Conservation (phyloP, 2,329 filamentous ascomycete species). For the Rhexocercosporidium sp. region DNA sequence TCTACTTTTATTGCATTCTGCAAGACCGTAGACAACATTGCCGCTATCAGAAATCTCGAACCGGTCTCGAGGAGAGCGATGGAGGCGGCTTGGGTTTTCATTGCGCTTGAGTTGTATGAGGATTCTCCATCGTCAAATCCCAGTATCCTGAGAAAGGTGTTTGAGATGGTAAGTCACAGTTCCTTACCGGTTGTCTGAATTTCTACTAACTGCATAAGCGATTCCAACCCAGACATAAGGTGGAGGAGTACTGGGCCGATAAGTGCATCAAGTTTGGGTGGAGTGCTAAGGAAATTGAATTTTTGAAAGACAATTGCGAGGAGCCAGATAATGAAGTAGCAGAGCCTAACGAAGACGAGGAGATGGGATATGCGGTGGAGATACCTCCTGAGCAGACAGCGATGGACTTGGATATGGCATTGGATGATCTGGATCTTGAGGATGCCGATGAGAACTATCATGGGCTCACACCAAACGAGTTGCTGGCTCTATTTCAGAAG, state of each 20-base stretch:
- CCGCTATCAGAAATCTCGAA: background rate
- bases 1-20: constrained; percentile 2
- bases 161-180: background rate
- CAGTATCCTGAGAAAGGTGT: background rate
- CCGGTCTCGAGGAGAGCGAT: constrained; percentile 2
- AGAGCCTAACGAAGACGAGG: background rate
- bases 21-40: background rate
- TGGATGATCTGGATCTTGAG: background rate
- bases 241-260: background rate
- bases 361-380: background rate
- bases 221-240: background rate
- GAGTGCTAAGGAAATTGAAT: background rate
- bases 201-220: background rate
- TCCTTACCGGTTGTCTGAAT: background rate
- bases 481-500: background rate
- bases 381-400: background rate
- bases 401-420: background rate
- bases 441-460: background rate
- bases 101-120: background rate
- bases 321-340: background rate
- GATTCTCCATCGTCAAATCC: background rate
- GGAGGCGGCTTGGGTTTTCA: background rate
- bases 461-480: background rate
- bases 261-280: background rate
- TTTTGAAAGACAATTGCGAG: background rate